Percentiles rank a stretch among this genome's conserved stretches.
These are phyloP conservation scores for Kappamyces sp. DNA, from an alignment of 192 early-diverging fungal species.

Conservation along the genomic window DNA sequence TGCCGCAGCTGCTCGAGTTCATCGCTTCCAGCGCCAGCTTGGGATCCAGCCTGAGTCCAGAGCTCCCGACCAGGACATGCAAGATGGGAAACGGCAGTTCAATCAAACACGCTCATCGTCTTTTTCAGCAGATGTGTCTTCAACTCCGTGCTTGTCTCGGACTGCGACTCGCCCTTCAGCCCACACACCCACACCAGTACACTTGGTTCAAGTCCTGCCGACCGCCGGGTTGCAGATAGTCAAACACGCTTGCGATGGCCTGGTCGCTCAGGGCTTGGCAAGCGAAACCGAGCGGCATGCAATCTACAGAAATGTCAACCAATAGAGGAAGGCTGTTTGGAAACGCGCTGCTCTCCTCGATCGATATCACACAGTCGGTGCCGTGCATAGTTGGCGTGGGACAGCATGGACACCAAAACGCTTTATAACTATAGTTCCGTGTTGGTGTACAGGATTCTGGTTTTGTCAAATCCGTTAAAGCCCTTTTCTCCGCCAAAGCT, in stretches of 20 bases:
- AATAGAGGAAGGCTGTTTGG: neutral
- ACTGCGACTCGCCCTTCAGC: neutral
- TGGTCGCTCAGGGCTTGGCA: too few species aligned
- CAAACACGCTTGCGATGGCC: too few species aligned
- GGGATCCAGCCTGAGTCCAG: too few species aligned
- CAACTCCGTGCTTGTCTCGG: neutral
- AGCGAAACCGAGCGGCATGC: too few species aligned
- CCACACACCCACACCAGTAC: neutral
- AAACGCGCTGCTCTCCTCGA: neutral
- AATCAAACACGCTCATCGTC: neutral
- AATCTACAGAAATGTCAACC: too few species aligned
- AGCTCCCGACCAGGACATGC: too few species aligned
- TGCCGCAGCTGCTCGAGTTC: too few species aligned
- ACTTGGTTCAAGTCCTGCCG: neutral
- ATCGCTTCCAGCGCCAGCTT: too few species aligned
- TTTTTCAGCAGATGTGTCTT: neutral
- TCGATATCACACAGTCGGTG: neutral
- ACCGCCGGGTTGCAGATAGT: too few species aligned
- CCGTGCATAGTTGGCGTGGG: neutral
- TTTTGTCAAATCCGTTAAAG: slow-evolving; percentile 68
- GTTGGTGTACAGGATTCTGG: slow-evolving; percentile 81
- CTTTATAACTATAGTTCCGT: slow-evolving; percentile 32
- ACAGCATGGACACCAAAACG: neutral
- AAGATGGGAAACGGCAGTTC: too few species aligned
- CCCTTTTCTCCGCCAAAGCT: neutral